These are phyloP conservation scores for Suillus hirtellus DNA, from an alignment of 768 basidiomycete genomes.

Conservation along the genomic window DNA sequence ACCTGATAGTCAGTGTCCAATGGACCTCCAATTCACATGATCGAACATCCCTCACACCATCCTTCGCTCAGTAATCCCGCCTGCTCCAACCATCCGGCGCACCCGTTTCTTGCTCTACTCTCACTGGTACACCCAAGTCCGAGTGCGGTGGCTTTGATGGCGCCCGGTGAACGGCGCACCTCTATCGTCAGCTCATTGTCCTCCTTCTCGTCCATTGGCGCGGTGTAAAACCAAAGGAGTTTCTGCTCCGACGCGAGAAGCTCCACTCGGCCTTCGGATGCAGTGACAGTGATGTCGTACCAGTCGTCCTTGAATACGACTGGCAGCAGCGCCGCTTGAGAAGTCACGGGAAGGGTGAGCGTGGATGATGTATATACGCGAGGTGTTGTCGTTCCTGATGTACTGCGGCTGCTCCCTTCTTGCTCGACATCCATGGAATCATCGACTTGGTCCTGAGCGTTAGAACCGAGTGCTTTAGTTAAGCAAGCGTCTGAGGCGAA, in stretches of 20 bases:
- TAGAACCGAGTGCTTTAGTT: slow-evolving; percentile 18
- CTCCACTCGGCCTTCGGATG: slow-evolving; percentile 48
- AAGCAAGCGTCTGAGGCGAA: slow-evolving; percentile 55
- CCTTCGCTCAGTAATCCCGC: slow-evolving; percentile 10
- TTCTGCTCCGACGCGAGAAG: slow-evolving; percentile 49
- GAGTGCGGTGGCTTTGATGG: slow-evolving; percentile 27
- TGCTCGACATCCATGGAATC: background rate
- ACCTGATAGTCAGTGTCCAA: too few species aligned
- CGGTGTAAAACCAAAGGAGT: slow-evolving; percentile 51
- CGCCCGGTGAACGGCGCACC: slow-evolving; percentile 42
- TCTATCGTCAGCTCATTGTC: slow-evolving; percentile 39
- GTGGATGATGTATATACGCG: slow-evolving; percentile 18
- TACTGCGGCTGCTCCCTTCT: background rate
- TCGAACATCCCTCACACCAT: slow-evolving; percentile 21
- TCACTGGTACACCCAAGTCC: background rate
- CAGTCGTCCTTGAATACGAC: slow-evolving; percentile 19
- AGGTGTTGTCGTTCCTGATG: slow-evolving; percentile 11
- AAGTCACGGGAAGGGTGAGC: slow-evolving; percentile 14
- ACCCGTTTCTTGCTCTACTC: slow-evolving; percentile 2
- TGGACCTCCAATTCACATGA: slow-evolving; percentile 19
- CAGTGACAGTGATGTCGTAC: slow-evolving; percentile 44
- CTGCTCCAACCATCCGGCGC: slow-evolving; percentile 14
- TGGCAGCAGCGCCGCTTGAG: slow-evolving; percentile 7
- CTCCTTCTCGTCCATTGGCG: slow-evolving; percentile 29
- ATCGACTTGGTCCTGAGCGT: background rate